Conservation (phyloP, 2,329 filamentous ascomycete species). For the Metarhizium album region DNA sequence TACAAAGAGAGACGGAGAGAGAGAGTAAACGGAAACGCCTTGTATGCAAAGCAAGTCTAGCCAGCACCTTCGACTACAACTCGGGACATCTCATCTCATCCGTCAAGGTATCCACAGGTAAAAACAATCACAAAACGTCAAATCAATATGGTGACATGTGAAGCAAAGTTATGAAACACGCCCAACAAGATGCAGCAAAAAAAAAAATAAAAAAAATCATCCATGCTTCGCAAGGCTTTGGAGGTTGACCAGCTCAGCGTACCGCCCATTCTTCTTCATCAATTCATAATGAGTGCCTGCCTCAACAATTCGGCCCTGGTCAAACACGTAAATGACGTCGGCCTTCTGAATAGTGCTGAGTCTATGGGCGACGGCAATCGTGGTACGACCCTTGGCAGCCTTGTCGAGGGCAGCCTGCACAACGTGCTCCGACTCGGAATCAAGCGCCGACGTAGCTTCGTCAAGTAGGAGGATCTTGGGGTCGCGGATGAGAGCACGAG, state of each 20-base stretch:
- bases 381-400: conserved; percentile 75
- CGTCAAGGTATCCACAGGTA: background rate
- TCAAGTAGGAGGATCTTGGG: conserved; percentile 79
- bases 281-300: conserved; percentile 68
- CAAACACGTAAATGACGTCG: conserved; percentile 93
- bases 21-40: background rate
- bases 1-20: too few relatives aligned
- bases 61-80: too few relatives aligned
- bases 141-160: background rate
- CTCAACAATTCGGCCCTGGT: conserved; percentile 78
- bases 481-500: conserved; percentile 79
- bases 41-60: conserved; percentile 1
- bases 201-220: conserved; percentile 8
- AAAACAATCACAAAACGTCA: background rate
- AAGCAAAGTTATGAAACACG: background rate
- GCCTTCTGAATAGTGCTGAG: conserved; percentile 90
- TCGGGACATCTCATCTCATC: conserved; percentile 1
- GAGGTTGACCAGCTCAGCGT: conserved; percentile 68
- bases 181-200: background rate
- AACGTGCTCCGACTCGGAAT: conserved; percentile 66
- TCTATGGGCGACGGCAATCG: conserved; percentile 87
- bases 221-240: conserved; percentile 60
- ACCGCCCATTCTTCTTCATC: conserved; percentile 58
- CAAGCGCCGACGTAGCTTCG: conserved; percentile 69
- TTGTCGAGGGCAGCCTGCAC: conserved; percentile 74